These are phyloP conservation scores for Dendryphion nanum DNA, from an alignment of 2,329 filamentous ascomycete genomes.

Conservation along the genomic window DNA sequence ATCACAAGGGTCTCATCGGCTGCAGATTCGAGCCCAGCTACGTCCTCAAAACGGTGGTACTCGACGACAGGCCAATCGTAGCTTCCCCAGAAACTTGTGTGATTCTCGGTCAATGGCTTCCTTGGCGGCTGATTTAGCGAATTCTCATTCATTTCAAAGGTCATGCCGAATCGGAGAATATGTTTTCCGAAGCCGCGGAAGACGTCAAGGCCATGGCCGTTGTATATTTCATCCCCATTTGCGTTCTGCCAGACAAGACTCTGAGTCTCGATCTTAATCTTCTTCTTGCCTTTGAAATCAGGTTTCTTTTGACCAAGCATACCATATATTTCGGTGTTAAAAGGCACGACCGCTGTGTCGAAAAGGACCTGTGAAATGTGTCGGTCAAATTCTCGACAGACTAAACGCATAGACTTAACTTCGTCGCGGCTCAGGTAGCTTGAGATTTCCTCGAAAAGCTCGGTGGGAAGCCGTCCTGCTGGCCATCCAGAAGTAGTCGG, in stretches of 20 bases:
- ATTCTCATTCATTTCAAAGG: slow-evolving; percentile 64
- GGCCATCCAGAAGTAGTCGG: no score
- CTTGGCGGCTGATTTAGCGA: slow-evolving; percentile 50
- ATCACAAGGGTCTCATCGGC: slow-evolving; percentile 64
- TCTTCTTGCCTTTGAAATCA: slow-evolving; percentile 37
- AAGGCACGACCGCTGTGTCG: slow-evolving; percentile 63
- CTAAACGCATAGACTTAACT: slow-evolving; percentile 60
- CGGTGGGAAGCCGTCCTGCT: no score
- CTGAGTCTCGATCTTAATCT: slow-evolving; percentile 21
- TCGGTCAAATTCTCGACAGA: slow-evolving; percentile 58
- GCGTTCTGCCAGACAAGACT: slow-evolving; percentile 44
- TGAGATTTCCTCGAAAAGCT: no score
- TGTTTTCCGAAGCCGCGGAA: slow-evolving; percentile 61
- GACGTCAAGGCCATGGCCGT: slow-evolving; percentile 61
- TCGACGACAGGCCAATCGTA: slow-evolving; percentile 63
- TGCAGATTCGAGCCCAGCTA: slow-evolving; percentile 60
- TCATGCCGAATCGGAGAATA: slow-evolving; percentile 64
- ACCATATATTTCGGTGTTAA: slow-evolving; percentile 63
- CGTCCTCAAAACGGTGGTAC: slow-evolving; percentile 59
- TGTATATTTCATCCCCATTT: slow-evolving; percentile 45
- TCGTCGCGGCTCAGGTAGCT: slow-evolving; percentile 60
- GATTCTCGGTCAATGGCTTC: slow-evolving; percentile 56
- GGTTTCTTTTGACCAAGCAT: slow-evolving; percentile 45
- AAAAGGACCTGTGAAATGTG: slow-evolving; percentile 61
- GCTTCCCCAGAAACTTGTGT: slow-evolving; percentile 61